Conservation (phyloP, 2,329 filamentous ascomycete genomes). For the Colletotrichum cordylinicola region DNA sequence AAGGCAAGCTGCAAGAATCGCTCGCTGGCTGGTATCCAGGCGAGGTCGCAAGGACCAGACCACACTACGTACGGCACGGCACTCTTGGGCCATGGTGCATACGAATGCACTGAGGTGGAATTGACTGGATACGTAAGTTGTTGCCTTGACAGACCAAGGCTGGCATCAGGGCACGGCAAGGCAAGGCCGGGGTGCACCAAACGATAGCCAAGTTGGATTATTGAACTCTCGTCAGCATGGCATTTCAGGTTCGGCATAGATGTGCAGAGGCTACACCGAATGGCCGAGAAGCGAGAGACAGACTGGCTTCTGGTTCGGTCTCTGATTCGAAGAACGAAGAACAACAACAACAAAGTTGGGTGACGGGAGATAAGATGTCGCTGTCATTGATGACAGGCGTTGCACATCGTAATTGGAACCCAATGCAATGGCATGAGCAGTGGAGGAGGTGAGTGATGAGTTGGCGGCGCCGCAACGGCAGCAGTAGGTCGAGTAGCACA, state of each 20-base stretch:
- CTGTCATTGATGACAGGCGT: slow-evolving; percentile 15
- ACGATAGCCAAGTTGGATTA: background rate
- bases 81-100: background rate
- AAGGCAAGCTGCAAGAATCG: background rate
- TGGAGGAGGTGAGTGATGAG: background rate
- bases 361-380: background rate
- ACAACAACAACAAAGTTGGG: background rate
- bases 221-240: background rate
- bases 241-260: background rate
- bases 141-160: background rate
- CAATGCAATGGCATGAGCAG: background rate
- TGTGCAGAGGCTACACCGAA: background rate
- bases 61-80: background rate
- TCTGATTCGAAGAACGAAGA: background rate
- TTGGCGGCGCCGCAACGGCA: background rate
- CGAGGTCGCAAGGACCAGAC: background rate
- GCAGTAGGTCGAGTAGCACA: background rate
- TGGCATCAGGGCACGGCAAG: background rate
- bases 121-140: background rate
- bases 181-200: background rate
- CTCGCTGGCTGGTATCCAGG: background rate
- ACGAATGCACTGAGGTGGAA: background rate
- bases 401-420: slow-evolving; percentile 1
- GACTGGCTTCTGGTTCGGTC: background rate
- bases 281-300: slow-evolving; percentile 2